Conservation (phyloP, 352 stramenopile genomes). For the Saprolegnia parasitica region DNA sequence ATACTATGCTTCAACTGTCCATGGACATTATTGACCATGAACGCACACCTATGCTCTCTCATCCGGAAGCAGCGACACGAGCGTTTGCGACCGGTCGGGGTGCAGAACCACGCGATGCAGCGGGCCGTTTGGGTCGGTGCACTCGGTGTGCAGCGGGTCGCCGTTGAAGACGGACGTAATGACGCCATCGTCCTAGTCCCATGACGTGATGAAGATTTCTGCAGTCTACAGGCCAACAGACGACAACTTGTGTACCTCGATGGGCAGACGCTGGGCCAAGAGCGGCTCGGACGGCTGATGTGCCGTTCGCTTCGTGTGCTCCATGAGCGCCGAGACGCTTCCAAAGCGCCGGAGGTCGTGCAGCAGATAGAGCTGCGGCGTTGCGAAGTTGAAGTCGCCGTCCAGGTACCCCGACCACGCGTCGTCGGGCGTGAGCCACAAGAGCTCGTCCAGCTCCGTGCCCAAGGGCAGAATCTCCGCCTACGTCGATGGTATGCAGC, state of each 20-base stretch:
- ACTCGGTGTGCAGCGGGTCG: not conserved
- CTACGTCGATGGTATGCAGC: not conserved
- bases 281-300: not conserved
- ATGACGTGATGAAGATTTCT: not conserved
- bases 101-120: conserved; percentile 5
- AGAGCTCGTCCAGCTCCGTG: conserved; percentile 20
- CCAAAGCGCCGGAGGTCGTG: conserved; percentile 16
- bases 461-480: conserved; percentile 3
- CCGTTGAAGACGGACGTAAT: conserved; percentile 12
- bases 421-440: conserved; percentile 17
- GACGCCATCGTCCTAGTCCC: conserved; percentile 3
- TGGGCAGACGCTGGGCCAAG: not conserved
- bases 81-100: conserved; percentile 2
- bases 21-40: too few species aligned
- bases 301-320: not conserved
- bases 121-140: not conserved
- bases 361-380: conserved; percentile 25
- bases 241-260: not conserved
- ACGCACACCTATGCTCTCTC: too few species aligned
- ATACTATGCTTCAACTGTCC: too few species aligned
- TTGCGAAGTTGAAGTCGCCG: conserved; percentile 13
- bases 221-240: too few species aligned
- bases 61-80: too few species aligned
- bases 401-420: conserved; percentile 10
- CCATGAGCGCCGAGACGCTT: not conserved